These are phyloP conservation scores for Rasamsonia emersonii DNA, from an alignment of 2,329 filamentous ascomycete genomes.

Conservation along the genomic window DNA sequence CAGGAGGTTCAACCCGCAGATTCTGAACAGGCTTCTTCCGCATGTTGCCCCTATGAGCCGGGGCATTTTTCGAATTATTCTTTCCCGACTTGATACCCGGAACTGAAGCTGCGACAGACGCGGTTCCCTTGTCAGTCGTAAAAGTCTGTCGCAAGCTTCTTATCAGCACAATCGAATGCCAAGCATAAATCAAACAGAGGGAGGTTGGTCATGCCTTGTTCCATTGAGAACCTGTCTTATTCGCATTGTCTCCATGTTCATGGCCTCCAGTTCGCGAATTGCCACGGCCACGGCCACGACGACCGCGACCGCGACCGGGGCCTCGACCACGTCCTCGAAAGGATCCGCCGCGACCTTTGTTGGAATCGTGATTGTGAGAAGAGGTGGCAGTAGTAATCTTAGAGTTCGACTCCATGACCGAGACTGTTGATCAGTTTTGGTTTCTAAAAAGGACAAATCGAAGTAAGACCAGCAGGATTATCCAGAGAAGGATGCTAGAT, in stretches of 20 bases:
- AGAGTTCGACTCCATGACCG: too few relatives aligned
- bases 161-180: not conserved
- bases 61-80: not conserved
- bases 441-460: too few relatives aligned
- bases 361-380: too few relatives aligned
- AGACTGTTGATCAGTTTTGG: too few relatives aligned
- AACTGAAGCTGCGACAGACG: not conserved
- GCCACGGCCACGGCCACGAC: not conserved
- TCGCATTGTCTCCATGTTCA: not conserved
- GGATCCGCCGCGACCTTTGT: too few relatives aligned
- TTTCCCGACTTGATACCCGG: not conserved
- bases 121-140: not conserved
- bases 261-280: not conserved
- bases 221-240: not conserved
- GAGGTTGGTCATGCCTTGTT: not conserved
- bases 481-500: too few relatives aligned
- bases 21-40: too few relatives aligned
- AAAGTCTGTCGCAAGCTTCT: not conserved
- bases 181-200: not conserved
- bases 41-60: not conserved
- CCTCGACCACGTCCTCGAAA: constrained; percentile 1
- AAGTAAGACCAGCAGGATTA: too few relatives aligned
- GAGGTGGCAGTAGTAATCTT: too few relatives aligned
- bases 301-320: not conserved
- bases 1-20: too few relatives aligned